Evolutionary conservation across 805 yeast genomes (phyloP).

Genomic region (Cyberlindnera xishuangbannaensis): DNA sequence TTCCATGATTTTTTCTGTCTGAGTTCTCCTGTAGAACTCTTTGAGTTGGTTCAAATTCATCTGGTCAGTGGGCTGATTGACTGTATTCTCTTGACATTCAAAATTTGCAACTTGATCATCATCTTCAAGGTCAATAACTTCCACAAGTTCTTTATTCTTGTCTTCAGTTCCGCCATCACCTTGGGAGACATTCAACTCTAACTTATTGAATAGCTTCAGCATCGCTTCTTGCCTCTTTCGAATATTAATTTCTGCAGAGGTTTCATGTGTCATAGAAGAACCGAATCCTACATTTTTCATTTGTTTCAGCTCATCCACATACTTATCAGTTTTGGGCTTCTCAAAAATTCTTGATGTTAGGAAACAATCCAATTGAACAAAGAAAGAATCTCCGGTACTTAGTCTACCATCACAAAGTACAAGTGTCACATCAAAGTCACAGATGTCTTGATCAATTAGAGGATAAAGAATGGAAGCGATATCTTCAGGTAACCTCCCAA

Average conservation of each 20-base stretch:
- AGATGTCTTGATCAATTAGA: conserved; percentile 47
- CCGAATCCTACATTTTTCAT: conserved; percentile 11
- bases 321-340: conserved; percentile 10
- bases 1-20: conserved; percentile 49
- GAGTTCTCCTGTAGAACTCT: conserved; percentile 67
- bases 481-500: conserved; percentile 73
- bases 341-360: conserved; percentile 35
- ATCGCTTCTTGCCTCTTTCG: conserved; percentile 53
- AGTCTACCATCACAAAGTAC: conserved; percentile 53
- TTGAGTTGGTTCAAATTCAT: conserved; percentile 68
- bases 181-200: conserved; percentile 29
- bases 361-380: conserved; percentile 63
- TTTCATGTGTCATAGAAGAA: conserved; percentile 33
- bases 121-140: conserved; percentile 31
- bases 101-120: conserved; percentile 25
- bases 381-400: conserved; percentile 71
- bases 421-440: conserved; percentile 51
- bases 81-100: conserved; percentile 10
- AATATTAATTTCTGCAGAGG: conserved; percentile 44
- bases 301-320: conserved; percentile 20
- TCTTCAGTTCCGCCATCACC: neutral
- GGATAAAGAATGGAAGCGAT: conserved; percentile 63
- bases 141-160: conserved; percentile 19
- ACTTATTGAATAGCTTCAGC: conserved; percentile 46
- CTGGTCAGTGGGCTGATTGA: conserved; percentile 28